Base-by-base conservation (phyloP, 2,329 filamentous ascomycete species). In the Rhytidhysteron rufulum region DNA sequence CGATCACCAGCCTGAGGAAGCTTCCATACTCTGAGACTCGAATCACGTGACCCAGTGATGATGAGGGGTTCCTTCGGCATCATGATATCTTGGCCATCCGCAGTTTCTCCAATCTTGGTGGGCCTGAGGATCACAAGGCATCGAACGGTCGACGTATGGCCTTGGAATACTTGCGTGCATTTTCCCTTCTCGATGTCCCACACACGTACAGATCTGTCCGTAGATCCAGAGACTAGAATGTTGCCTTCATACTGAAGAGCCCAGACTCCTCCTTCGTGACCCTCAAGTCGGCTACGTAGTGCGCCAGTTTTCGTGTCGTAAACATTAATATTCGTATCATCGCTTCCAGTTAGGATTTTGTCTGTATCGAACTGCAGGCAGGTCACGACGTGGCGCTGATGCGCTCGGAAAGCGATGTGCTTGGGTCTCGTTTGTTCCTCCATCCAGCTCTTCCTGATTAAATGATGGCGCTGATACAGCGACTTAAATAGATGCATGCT, bases 221-320 rank as follows among this genome's bases (percentile, higher is more conserved):
- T 98, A 5, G 90, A 96, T 2, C 93, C 93, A 13, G 93, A 98
- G 2, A 98, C 93, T 16, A 98, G 72, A 13, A 87, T 88, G 60
- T 97, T 96, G 37, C 90, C 91, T 60, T 96, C 85, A 60, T 97
- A 98, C 63, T 97, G 90, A 39, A 98, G 70, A 21, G 93, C 93
- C 93, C 93, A 98, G 1, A 98, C 93, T 33, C 93, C 93, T 24
- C 93, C 93, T 65, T 98, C 93, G 53, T 98, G 93, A 2, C 93
- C 93, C 56, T 90, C 85, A 2, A 98, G 79, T 48, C 85, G 88
- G 57, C 82, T 88, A 34, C 86, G 80, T 25, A 95, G 70, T 49
- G 85, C 85, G 43, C 93, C 93, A 0, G 90, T 96, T 68, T 93
- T 94, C 10, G 93, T 97, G 60, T 97, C 90, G 64, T 97, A 98